Conservation (phyloP, 2,329 filamentous ascomycete species). For the Ascochyta koolunga region DNA sequence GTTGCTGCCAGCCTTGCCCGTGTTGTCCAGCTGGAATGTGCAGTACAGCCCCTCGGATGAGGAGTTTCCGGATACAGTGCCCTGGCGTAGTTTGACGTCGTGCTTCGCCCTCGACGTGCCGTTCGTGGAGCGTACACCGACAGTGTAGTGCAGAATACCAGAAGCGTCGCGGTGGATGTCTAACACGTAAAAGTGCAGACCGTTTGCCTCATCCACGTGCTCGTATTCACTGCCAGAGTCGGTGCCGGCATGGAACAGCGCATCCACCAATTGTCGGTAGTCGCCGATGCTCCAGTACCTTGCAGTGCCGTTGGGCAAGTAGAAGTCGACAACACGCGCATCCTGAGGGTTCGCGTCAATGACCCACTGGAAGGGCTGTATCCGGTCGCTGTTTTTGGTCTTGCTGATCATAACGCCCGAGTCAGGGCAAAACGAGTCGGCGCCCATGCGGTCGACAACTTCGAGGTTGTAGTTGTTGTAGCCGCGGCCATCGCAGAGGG, state of each 20-base stretch:
- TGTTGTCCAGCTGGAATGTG: constrained; percentile 57
- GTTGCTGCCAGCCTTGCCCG: constrained; percentile 41
- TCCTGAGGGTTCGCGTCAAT: constrained; percentile 63
- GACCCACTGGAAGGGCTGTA: constrained; percentile 60
- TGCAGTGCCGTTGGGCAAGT: constrained; percentile 56
- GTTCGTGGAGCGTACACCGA: constrained; percentile 55
- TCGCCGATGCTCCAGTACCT: constrained; percentile 59
- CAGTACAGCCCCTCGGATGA: constrained; percentile 51
- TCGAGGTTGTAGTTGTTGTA: constrained; percentile 61
- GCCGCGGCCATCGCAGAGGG: constrained; percentile 58
- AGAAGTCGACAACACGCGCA: constrained; percentile 58
- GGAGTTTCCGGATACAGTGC: constrained; percentile 36
- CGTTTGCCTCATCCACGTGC: constrained; percentile 55
- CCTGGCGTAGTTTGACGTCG: constrained; percentile 49
- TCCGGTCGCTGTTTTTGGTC: constrained; percentile 53
- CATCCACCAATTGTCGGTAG: constrained; percentile 61
- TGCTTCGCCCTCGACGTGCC: constrained; percentile 41
- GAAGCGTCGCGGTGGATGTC: constrained; percentile 49
- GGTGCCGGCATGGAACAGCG: constrained; percentile 62
- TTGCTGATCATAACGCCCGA: constrained; percentile 62
- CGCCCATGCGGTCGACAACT: constrained; percentile 61
- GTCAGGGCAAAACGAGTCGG: constrained; percentile 60
- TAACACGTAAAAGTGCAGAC: constrained; percentile 59
- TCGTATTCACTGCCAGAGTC: constrained; percentile 59
- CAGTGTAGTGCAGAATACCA: constrained; percentile 57